Base-by-base conservation (phyloP, 805 yeast species). In the Brettanomyces anomalus region DNA sequence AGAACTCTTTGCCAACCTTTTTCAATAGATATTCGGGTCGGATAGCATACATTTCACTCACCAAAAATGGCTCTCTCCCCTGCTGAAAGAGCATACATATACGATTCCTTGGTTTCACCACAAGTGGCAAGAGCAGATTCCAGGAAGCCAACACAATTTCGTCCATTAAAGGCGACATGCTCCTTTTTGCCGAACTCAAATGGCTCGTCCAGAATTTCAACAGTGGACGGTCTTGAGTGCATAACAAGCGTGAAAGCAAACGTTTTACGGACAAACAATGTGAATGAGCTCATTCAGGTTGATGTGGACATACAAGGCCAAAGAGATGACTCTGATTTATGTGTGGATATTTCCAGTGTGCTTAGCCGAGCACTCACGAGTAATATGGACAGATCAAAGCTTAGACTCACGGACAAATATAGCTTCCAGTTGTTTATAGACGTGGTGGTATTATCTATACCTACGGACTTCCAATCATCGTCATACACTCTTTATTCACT, bases 211-310 rank as follows among this genome's bases (percentile, higher is more conserved):
- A 74, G 95, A 64, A 76, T 90, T 16, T 73, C 88, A 49, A 74
- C 87, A 30, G 73, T 84, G 39, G 97, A 90, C 61, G 97, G 98
- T 18, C 77, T 87, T 47, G 97, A 93, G 62, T 87, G 96, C 53
- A 81, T 93, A 30, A 90, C 87, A 4, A 93, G 97, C 55, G 74
- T 90, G 39, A 93, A 93, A 62, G 77, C 89, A 11, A 83, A 84
- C 53, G 96, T 89, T 3, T 84, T 85, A 41, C 43, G 51, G 30
- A 45, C 57, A 2, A 46, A 62, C 48, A 46, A 52, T 17, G 71
- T 72, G 15, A 52, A 67, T 0, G 77, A 74, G 16, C 63, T 86
- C 32, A 66, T 89, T 8, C 78, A 79, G 37, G 79, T 88, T 24
- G 95, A 85, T 43, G 78, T 90, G 14, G 95, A 85, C 52, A 74